Evolutionary conservation across 768 basidiomycete species (phyloP).

Genomic region (Rhodotorula graminis): DNA sequence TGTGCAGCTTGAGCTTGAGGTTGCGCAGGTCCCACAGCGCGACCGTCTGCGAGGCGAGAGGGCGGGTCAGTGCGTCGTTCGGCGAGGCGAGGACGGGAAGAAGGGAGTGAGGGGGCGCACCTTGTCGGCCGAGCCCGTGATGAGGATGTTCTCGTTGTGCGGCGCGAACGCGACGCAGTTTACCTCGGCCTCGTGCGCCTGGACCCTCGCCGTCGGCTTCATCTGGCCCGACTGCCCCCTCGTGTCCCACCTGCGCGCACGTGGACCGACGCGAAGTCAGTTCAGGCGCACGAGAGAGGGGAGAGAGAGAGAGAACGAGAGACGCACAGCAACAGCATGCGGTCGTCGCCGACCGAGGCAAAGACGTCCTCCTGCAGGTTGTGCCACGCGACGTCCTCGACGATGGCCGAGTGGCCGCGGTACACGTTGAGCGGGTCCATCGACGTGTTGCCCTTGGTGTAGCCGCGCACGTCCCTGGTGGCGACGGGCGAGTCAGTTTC

Average conservation of each 20-base stretch:
- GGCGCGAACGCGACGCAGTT: conserved; percentile 88
- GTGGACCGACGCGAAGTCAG: not conserved
- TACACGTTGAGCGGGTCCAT: conserved; percentile 82
- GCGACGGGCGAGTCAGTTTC: no score
- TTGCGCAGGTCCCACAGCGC: conserved; percentile 79
- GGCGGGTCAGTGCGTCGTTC: not conserved
- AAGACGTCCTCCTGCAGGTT: conserved; percentile 72
- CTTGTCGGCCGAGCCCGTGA: conserved; percentile 93
- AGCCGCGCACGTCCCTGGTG: conserved; percentile 83
- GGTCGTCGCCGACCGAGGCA: conserved; percentile 93
- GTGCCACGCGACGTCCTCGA: conserved; percentile 99
- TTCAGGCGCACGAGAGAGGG: not conserved
- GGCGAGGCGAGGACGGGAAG: not conserved
- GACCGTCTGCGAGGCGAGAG: conserved; percentile 60
- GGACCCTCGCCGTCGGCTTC: conserved; percentile 65
- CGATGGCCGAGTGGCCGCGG: conserved; percentile 82
- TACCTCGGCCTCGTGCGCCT: conserved; percentile 87
- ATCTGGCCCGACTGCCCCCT: conserved; percentile 53
- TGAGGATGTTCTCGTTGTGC: conserved; percentile 65
- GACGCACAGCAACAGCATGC: conserved; percentile 82
- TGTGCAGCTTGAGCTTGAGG: conserved; percentile 67
- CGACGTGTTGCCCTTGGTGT: conserved; percentile 65
- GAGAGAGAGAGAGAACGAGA: conserved; percentile 9
- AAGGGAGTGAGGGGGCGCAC: conserved; percentile 51
- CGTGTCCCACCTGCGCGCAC: conserved; percentile 75